Base-by-base conservation (phyloP, 805 yeast species). In the Metschnikowia lochheadii region DNA sequence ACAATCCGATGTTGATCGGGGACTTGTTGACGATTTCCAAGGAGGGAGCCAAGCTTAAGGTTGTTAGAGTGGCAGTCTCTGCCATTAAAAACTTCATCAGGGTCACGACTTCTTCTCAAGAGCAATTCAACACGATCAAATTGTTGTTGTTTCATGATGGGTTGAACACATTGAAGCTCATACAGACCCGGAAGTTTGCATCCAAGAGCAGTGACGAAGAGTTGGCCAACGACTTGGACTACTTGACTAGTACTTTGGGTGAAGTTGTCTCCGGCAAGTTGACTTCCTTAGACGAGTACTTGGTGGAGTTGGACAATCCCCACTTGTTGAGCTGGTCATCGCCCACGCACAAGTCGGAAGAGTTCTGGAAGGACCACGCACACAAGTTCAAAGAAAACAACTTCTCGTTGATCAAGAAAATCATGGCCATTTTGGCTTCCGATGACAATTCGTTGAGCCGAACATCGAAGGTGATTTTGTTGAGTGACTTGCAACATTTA, bases 211-310 rank as follows among this genome's bases (percentile, higher is more conserved):
- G 75, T 47, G 99, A 94, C 66, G 94, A 89, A 55, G 99, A 94
- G 66, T 79, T 94, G 60, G 80, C 87, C 43, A 74, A 73, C 17
- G 97, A 90, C 65, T 79, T 94, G 58, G 74, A 72, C 20, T 65
- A 70, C 32, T 73, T 94, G 56, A 71, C 76, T 51, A 81, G 76
- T 34, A 73, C 75, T n/a, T 77, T 92, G 56, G 82, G 82, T 55
- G 86, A 82, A 29, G 85, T 89, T 44, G 90, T 85, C 54, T 80
- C 84, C 44, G 65, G 64, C 46, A 82, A 81, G 57, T 80, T 94
- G 73, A 85, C 97, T 4, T 89, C 96, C 1, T 88, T 92, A 66
- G 98, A 94, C 63, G 97, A 91, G 66, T 94, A 92, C 66, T 75
- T 80, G 60, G 82, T 89, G 44, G 98, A 94, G 70, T 78, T 94